phyloP scores from a whole-genome alignment of 2,329 filamentous ascomycete species.

The Magnaporthales sp. region DNA sequence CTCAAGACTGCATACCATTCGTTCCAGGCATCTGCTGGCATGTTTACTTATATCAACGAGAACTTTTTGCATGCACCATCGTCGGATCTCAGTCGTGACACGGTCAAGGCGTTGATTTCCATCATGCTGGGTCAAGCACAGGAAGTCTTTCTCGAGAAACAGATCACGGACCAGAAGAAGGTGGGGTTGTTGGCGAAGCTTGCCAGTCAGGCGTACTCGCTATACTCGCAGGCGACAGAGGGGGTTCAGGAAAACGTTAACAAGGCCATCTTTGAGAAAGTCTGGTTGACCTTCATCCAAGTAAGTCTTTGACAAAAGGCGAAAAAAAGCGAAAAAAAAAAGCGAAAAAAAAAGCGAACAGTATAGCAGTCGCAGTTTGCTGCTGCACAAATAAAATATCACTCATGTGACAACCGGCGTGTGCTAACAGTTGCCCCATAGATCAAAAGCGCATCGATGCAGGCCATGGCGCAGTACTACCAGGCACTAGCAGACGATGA shows the following conservation, averaged over 20 bases:
- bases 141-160: slow-evolving; percentile 96
- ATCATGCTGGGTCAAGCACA: slow-evolving; percentile 94
- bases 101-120: slow-evolving; percentile 86
- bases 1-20: slow-evolving; percentile 97
- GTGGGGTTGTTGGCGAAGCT: slow-evolving; percentile 85
- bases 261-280: slow-evolving; percentile 87
- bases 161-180: slow-evolving; percentile 88
- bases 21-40: slow-evolving; percentile 94
- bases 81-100: slow-evolving; percentile 90
- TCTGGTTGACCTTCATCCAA: slow-evolving; percentile 79
- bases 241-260: slow-evolving; percentile 88
- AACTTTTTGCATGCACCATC: slow-evolving; percentile 97
- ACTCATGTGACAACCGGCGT: neutral
- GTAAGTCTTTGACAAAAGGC: slow-evolving; percentile 34
- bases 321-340: neutral
- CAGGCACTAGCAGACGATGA: slow-evolving; percentile 89
- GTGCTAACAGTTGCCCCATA: slow-evolving; percentile 11
- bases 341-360: neutral
- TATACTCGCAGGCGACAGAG: slow-evolving; percentile 83
- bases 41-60: slow-evolving; percentile 99
- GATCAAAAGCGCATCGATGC: slow-evolving; percentile 74
- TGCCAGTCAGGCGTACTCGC: slow-evolving; percentile 78
- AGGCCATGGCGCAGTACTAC: slow-evolving; percentile 84
- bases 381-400: neutral
- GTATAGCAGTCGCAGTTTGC: neutral